These are phyloP conservation scores for Epithele typhae DNA, from an alignment of 768 basidiomycete species.

Conservation along the genomic window DNA sequence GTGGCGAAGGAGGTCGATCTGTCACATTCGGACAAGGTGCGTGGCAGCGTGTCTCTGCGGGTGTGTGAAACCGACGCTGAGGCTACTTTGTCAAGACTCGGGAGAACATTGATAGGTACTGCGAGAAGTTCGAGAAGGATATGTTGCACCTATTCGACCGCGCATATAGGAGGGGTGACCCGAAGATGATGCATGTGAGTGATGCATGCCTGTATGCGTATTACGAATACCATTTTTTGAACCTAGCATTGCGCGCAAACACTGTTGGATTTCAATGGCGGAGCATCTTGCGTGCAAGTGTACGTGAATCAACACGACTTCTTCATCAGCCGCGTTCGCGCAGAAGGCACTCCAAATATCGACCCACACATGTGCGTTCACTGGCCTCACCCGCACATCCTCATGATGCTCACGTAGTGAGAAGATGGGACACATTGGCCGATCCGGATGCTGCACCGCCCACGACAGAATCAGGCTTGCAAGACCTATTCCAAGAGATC, in stretches of 20 bases:
- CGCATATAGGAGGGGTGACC: slow-evolving; percentile 95
- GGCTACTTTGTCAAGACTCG: slow-evolving; percentile 56
- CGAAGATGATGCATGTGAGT: slow-evolving; percentile 97
- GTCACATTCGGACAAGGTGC: slow-evolving; percentile 74
- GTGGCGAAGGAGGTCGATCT: slow-evolving; percentile 94
- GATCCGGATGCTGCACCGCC: slow-evolving; percentile 79
- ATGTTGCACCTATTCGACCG: slow-evolving; percentile 94
- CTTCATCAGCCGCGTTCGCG: slow-evolving; percentile 91
- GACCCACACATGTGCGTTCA: slow-evolving; percentile 53
- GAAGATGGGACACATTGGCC: slow-evolving; percentile 77
- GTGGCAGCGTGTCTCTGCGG: not conserved
- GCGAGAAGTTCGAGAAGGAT: slow-evolving; percentile 98
- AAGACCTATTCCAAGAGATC: slow-evolving; percentile 82
- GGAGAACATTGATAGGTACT: slow-evolving; percentile 93
- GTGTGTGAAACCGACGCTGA: not conserved
- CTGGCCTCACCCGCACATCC: not conserved
- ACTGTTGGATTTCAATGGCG: slow-evolving; percentile 96
- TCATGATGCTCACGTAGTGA: not conserved
- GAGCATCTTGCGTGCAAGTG: slow-evolving; percentile 93
- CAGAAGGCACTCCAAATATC: slow-evolving; percentile 43
- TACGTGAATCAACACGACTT: slow-evolving; percentile 99
- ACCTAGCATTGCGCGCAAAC: slow-evolving; percentile 97
- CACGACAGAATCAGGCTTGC: slow-evolving; percentile 72
- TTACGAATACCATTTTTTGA: too few species aligned
- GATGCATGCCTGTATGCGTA: too few species aligned